Conservation (phyloP, 139 green algal species). For the Microglena sp. region DNA sequence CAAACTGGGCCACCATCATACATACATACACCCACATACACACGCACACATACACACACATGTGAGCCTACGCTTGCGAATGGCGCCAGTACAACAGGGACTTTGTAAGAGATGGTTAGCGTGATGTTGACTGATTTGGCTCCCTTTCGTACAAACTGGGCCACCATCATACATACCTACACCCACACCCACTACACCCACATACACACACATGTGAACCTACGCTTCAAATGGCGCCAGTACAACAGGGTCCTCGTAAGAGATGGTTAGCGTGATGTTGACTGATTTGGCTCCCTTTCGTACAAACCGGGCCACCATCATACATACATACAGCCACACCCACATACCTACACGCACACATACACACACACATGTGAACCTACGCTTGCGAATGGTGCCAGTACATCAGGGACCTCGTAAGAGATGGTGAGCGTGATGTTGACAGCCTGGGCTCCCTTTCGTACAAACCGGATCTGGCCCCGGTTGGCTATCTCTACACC, state of each 20-base stretch:
- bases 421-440: constrained; percentile 75
- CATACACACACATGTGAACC: constrained; percentile 12
- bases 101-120: constrained; percentile 78
- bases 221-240: constrained; percentile 65
- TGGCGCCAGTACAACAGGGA: constrained; percentile 58
- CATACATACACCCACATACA: too few species aligned
- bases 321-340: too few species aligned
- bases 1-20: too few species aligned
- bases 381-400: constrained; percentile 66
- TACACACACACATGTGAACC: constrained; percentile 12
- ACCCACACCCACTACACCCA: too few species aligned
- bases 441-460: constrained; percentile 26
- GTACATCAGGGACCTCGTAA: constrained; percentile 69
- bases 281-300: too few species aligned
- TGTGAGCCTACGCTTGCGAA: constrained; percentile 50
- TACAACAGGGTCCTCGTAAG: constrained; percentile 67
- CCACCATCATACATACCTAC: too few species aligned
- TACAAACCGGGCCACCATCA: too few species aligned
- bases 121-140: too few species aligned
- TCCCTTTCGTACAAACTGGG: too few species aligned
- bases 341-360: too few species aligned
- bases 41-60: too few species aligned
- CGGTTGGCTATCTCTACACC: constrained; percentile 58
- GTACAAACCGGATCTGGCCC: constrained; percentile 67
- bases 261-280: constrained; percentile 77